These are phyloP conservation scores for Delphinella strobiligena DNA, from an alignment of 2,329 filamentous ascomycete species.

Conservation along the genomic window DNA sequence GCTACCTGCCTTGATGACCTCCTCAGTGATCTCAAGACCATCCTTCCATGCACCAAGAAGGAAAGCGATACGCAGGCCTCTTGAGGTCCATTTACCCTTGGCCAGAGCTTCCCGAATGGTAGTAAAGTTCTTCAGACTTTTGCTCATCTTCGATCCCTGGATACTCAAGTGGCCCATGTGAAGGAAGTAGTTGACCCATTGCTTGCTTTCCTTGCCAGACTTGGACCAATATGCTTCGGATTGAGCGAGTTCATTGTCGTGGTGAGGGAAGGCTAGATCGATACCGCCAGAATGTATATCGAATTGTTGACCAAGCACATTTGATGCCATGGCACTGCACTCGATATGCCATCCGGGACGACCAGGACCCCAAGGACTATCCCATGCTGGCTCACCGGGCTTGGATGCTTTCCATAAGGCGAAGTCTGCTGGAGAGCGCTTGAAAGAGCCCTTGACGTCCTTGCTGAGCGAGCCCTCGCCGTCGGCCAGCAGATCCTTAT, in stretches of 20 bases:
- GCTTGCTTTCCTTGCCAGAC: slow-evolving; percentile 30
- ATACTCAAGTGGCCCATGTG: slow-evolving; percentile 93
- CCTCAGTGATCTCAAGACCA: slow-evolving; percentile 78
- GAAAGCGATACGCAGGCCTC: slow-evolving; percentile 75
- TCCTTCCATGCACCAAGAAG: slow-evolving; percentile 82
- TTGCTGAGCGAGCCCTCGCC: slow-evolving; percentile 66
- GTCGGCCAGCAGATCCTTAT: slow-evolving; percentile 73
- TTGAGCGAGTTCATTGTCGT: slow-evolving; percentile 85
- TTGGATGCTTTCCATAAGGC: slow-evolving; percentile 91
- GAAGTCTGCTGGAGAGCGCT: slow-evolving; percentile 73
- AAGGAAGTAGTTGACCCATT: slow-evolving; percentile 92
- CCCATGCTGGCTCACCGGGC: slow-evolving; percentile 83
- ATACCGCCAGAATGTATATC: slow-evolving; percentile 91
- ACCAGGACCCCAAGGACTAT: slow-evolving; percentile 75
- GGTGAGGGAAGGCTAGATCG: slow-evolving; percentile 83
- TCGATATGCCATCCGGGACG: slow-evolving; percentile 95
- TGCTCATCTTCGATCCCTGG: slow-evolving; percentile 88
- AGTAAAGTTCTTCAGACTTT: slow-evolving; percentile 89
- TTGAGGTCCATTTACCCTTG: slow-evolving; percentile 58
- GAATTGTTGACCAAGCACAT: slow-evolving; percentile 71
- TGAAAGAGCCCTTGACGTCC: slow-evolving; percentile 38
- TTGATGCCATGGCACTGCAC: slow-evolving; percentile 90
- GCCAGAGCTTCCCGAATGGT: slow-evolving; percentile 75
- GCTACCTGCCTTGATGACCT: slow-evolving; percentile 61
- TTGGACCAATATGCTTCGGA: slow-evolving; percentile 68